Evolutionary conservation across 805 yeast genomes (phyloP), one percentile per base, ranked within the genome.

Genomic region (Kurtzmaniella cleridarum): DNA sequence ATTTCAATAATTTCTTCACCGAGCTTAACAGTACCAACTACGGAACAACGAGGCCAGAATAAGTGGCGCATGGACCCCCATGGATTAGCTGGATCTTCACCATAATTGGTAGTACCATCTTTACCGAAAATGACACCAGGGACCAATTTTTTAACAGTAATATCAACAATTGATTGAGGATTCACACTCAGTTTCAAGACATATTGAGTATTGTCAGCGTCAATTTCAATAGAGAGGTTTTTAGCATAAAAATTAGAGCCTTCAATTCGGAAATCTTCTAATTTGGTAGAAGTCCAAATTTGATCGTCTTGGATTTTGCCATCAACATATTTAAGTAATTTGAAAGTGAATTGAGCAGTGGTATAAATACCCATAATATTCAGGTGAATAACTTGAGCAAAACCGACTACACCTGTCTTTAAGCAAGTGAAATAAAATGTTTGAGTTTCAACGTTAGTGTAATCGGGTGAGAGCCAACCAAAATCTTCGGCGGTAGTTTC

Each of bases 11-110:
- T 45, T 31, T 48, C 41, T 43, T 62, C 63, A 47, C 60, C 56
- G 59, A 73, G 59, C 30, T 64, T 70, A 45, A 93, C 62, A 14
- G 76, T 68, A 55, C 98, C 98, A 14, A 54, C 56, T 34, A 78
- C 83, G 15, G 63, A 45, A 60, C 89, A 82, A 60, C 98, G 77
- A 46, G 98, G 98, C 98, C 98, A 93, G 65, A 93, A 93, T 6
- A 79, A 66, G 57, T 93, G 98, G 62, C 97, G 80, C 96, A 93
- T 90, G 7, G 84, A 73, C 12, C 98, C 98, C 98, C 98, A 93
- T 27, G 98, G 98, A 44, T 84, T 78, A 28, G 71, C 74, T 12
- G 73, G 53, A 55, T 90, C 88, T 31, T 87, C 87, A 47, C 98
- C 98, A 58, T 89, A 93, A 47, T 75, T 72, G 11, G 96, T 84